Percentiles rank a stretch among this genome's conserved stretches.
These are phyloP conservation scores for Oenanthe sinensis DNA, from an alignment of 129 eudicot species.

Conservation along the genomic window DNA sequence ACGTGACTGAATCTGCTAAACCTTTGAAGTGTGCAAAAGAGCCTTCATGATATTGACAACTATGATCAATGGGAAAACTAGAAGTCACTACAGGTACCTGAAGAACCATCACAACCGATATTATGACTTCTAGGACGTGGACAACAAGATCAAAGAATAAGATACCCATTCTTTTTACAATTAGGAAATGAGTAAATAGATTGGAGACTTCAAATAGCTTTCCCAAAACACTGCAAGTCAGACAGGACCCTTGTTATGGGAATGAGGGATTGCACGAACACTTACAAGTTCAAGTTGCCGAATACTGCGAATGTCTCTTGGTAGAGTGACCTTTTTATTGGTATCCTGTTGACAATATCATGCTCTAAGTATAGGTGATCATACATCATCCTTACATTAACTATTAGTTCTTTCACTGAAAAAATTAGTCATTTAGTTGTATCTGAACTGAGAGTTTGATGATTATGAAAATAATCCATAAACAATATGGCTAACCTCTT, in stretches of 20 bases:
- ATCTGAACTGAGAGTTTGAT: background rate
- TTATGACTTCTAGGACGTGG: background rate
- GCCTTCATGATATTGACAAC: conserved; percentile 80
- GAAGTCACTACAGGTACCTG: conserved; percentile 96
- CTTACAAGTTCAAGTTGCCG: conserved; percentile 89
- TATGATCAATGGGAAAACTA: conserved; percentile 67
- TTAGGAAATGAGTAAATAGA: background rate
- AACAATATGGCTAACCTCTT: conserved; percentile 50
- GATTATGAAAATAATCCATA: background rate
- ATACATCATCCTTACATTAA: background rate
- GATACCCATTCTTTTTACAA: background rate
- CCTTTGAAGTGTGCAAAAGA: conserved; percentile 91
- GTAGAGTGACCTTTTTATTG: conserved; percentile 64
- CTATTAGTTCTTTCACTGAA: background rate
- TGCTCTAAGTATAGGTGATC: conserved; percentile 8
- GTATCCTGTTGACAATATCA: conserved; percentile 56
- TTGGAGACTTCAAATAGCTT: background rate
- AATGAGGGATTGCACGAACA: background rate
- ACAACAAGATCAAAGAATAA: background rate
- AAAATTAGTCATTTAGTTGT: background rate
- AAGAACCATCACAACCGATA: conserved; percentile 17
- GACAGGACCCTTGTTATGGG: background rate
- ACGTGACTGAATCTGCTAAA: conserved; percentile 81
- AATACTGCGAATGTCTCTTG: conserved; percentile 92
- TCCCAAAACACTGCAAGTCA: background rate